These are phyloP conservation scores for Dendrobium huoshanense DNA, from an alignment of 106 monocot genomes.

Conservation along the genomic window DNA sequence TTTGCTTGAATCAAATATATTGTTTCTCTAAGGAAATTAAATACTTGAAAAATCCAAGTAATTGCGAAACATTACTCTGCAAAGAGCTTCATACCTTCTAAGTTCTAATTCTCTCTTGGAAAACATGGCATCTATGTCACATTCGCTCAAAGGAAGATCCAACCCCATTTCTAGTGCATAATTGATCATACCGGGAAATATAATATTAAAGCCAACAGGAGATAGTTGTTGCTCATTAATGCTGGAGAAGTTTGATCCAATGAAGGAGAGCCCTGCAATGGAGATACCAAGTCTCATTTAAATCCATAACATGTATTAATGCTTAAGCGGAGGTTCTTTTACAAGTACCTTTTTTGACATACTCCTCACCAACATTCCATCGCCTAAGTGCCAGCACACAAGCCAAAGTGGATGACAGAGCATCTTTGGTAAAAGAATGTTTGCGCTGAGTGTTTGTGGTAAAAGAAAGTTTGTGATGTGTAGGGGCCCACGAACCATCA, in stretches of 20 bases:
- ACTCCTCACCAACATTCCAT: slow-evolving; percentile 74
- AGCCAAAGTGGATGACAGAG: slow-evolving; percentile 69
- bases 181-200: slow-evolving; percentile 68
- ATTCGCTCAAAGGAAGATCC: slow-evolving; percentile 44
- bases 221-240: slow-evolving; percentile 39
- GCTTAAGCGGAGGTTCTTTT: neutral
- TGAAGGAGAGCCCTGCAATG: slow-evolving; percentile 65
- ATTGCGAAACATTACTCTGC: neutral
- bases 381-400: slow-evolving; percentile 69
- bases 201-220: slow-evolving; percentile 86
- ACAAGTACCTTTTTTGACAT: slow-evolving; percentile 53
- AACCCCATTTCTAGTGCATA: slow-evolving; percentile 56
- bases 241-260: slow-evolving; percentile 44
- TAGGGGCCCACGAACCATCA: slow-evolving; percentile 77
- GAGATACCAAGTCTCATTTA: slow-evolving; percentile 4
- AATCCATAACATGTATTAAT: slow-evolving; percentile 6
- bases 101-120: slow-evolving; percentile 42
- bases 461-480: slow-evolving; percentile 6
- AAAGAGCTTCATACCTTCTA: slow-evolving; percentile 37
- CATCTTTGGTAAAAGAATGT: slow-evolving; percentile 41
- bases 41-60: neutral
- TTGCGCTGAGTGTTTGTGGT: neutral
- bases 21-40: neutral
- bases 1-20: neutral
- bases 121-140: slow-evolving; percentile 31